Percentiles rank a stretch among this genome's conserved stretches.
Conservation (phyloP, 2,329 filamentous ascomycete species). For the Neospermospora avenae region DNA sequence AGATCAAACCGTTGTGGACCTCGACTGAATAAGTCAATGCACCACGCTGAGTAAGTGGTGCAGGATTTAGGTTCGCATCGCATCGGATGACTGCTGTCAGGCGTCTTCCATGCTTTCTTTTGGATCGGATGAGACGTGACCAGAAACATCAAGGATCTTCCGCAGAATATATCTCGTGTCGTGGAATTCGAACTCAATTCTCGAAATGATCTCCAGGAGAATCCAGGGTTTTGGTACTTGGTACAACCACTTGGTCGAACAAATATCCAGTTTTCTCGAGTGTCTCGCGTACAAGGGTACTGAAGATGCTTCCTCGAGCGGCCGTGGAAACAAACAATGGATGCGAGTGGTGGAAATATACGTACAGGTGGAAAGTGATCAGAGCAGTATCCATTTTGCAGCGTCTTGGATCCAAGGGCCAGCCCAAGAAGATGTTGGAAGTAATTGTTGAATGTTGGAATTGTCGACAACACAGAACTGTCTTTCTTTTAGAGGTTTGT, state of each 20-base stretch:
- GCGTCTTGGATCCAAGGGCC: constrained; percentile 12
- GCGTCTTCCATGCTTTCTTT: not conserved
- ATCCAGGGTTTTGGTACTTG: not conserved
- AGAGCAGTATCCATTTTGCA: constrained; percentile 51
- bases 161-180: not conserved
- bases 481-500: constrained; percentile 6
- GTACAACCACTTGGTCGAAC: not conserved
- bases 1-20: constrained; percentile 9
- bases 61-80: not conserved
- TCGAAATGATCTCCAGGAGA: not conserved
- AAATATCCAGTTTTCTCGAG: not conserved
- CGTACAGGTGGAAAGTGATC: constrained; percentile 67
- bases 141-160: not conserved
- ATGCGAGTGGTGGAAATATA: constrained; percentile 31
- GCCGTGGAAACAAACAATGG: constrained; percentile 3
- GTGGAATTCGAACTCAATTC: not conserved
- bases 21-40: constrained; percentile 8
- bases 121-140: not conserved
- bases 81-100: constrained; percentile 1
- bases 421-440: constrained; percentile 16
- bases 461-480: not conserved
- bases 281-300: not conserved
- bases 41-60: not conserved
- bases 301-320: not conserved
- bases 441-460: constrained; percentile 9